Conservation (phyloP, 2,329 filamentous ascomycete genomes). For the Pseudogymnoascus sp. region DNA sequence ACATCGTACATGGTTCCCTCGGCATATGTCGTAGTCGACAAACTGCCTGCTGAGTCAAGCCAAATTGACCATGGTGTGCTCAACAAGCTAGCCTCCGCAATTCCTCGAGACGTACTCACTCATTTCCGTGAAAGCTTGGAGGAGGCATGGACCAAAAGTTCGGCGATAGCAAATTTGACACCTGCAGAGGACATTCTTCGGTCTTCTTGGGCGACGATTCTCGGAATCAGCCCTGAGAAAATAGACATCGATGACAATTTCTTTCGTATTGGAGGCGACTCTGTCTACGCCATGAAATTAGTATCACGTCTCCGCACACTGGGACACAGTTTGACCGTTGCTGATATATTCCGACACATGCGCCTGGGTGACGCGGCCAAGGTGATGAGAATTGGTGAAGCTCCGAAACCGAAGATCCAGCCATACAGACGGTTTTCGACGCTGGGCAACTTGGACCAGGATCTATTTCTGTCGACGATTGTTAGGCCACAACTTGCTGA, state of each 20-base stretch:
- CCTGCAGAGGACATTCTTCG: constrained; percentile 31
- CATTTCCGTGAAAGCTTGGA: constrained; percentile 23
- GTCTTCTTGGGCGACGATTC: constrained; percentile 27
- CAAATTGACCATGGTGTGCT: constrained; percentile 31
- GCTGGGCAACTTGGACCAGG: constrained; percentile 27
- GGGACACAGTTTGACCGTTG: constrained; percentile 33
- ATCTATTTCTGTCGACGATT: constrained; percentile 30
- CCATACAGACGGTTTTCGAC: constrained; percentile 32
- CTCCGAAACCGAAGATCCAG: constrained; percentile 18
- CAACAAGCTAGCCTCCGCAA: constrained; percentile 26
- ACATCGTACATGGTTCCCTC: constrained; percentile 42
- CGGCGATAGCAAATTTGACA: constrained; percentile 29
- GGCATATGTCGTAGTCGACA: constrained; percentile 36
- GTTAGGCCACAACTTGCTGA: constrained; percentile 33
- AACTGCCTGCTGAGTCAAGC: constrained; percentile 26
- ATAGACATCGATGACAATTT: constrained; percentile 34
- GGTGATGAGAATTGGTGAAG: constrained; percentile 27
- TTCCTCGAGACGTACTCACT: constrained; percentile 19
- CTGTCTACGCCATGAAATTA: constrained; percentile 36
- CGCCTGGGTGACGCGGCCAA: constrained; percentile 22
- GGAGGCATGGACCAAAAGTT: constrained; percentile 30
- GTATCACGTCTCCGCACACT: constrained; percentile 32
- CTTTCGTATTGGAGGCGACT: constrained; percentile 33
- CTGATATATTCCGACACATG: constrained; percentile 36
- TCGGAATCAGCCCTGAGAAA: constrained; percentile 22